phyloP scores from a whole-genome alignment of 495 filamentous ascomycete species.

The Penicillium atrosanguineum region DNA sequence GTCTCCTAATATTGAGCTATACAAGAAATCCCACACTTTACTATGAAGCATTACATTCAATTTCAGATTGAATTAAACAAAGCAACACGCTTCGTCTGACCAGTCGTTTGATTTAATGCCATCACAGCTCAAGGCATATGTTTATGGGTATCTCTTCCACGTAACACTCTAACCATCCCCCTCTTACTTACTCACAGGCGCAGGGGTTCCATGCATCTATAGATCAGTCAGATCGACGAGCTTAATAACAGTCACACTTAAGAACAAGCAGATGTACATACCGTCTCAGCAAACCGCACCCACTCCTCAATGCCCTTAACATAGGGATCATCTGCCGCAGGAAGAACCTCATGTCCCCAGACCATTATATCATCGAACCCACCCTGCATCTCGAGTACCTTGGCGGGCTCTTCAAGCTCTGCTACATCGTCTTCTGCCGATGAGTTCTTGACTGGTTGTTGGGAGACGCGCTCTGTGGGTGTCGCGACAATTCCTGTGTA shows the following conservation, averaged over 20 bases:
- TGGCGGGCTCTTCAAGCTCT: constrained; percentile 48
- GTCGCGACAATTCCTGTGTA: constrained; percentile 57
- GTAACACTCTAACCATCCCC: neutral
- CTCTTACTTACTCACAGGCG: neutral
- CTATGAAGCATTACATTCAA: neutral
- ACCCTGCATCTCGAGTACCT: constrained; percentile 59
- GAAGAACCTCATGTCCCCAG: constrained; percentile 78
- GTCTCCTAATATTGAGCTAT: neutral
- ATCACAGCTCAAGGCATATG: neutral
- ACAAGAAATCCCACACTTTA: neutral
- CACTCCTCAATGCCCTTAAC: constrained; percentile 76
- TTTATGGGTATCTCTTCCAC: neutral
- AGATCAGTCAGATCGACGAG: neutral
- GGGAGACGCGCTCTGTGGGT: constrained; percentile 32
- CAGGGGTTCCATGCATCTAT: constrained; percentile 35
- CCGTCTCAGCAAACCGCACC: constrained; percentile 70
- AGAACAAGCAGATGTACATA: constrained; percentile 24
- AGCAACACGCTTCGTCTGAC: neutral
- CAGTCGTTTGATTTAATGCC: neutral
- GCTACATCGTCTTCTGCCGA: constrained; percentile 35
- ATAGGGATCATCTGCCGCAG: constrained; percentile 67
- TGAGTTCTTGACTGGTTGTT: constrained; percentile 38
- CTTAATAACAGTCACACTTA: neutral
- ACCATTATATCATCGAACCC: constrained; percentile 76
- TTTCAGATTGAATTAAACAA: neutral